These are phyloP conservation scores for Thozetella sp. DNA, from an alignment of 495 filamentous ascomycete species.

Conservation along the genomic window DNA sequence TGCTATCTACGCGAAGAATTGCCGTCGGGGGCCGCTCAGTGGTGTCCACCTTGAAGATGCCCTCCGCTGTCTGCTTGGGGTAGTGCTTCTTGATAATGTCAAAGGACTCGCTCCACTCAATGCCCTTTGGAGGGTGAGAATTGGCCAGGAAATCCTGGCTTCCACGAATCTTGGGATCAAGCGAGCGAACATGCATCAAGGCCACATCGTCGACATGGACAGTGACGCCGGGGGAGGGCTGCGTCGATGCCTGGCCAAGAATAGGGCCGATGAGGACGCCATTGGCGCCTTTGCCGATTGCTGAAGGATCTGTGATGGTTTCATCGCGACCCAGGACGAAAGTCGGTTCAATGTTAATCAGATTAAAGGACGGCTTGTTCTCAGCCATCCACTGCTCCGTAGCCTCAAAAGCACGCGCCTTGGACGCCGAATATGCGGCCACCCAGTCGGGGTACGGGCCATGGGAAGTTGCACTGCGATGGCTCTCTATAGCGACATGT, in stretches of 20 bases:
- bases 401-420: conserved; percentile 24
- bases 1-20: background rate
- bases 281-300: conserved; percentile 10
- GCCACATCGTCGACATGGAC: conserved; percentile 16
- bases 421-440: conserved; percentile 20
- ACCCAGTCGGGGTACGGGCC: conserved; percentile 14
- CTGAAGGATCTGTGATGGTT: background rate
- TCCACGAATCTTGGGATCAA: conserved; percentile 22
- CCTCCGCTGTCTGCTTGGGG: background rate
- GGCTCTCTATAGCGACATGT: conserved; percentile 5
- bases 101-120: background rate
- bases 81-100: background rate
- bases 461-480: conserved; percentile 13
- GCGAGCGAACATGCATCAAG: conserved; percentile 6
- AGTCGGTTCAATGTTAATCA: conserved; percentile 7
- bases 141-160: conserved; percentile 24
- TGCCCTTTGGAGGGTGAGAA: background rate
- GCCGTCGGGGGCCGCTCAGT: background rate
- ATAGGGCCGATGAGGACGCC: conserved; percentile 8
- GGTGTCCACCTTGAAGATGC: background rate
- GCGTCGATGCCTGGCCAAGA: conserved; percentile 1
- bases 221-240: conserved; percentile 13
- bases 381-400: conserved; percentile 29
- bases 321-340: conserved; percentile 14
- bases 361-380: conserved; percentile 10